phyloP scores from a whole-genome alignment of 305 asterid species.

The Andrographis paniculata region DNA sequence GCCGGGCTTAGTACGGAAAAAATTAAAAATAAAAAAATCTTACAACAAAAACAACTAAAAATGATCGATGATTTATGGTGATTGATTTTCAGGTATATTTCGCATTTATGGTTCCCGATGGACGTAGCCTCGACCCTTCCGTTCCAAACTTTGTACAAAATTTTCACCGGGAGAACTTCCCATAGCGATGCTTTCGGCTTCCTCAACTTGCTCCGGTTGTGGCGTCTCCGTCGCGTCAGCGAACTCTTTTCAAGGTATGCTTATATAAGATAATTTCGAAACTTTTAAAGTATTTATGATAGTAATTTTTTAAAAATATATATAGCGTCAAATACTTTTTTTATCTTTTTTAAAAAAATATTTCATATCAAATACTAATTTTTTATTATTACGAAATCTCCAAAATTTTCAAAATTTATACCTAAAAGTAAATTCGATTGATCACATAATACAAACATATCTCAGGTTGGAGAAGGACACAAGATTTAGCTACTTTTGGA shows the following conservation, averaged over 20 bases:
- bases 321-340: too few species aligned
- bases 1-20: too few species aligned
- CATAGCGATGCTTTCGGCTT: slow-evolving; percentile 52
- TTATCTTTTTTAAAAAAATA: too few species aligned
- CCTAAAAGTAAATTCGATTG: not conserved
- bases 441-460: not conserved
- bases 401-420: not conserved
- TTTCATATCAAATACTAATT: too few species aligned
- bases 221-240: slow-evolving; percentile 91
- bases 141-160: slow-evolving; percentile 44
- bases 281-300: too few species aligned
- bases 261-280: too few species aligned
- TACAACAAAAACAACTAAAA: too few species aligned
- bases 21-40: too few species aligned
- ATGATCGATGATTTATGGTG: not conserved
- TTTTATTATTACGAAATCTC: not conserved
- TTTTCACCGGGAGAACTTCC: slow-evolving; percentile 39
- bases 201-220: slow-evolving; percentile 89
- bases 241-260: slow-evolving; percentile 71
- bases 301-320: too few species aligned
- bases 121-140: slow-evolving; percentile 90
- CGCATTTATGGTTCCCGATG: slow-evolving; percentile 67
- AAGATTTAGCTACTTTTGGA: slow-evolving; percentile 86
- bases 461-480: slow-evolving; percentile 90
- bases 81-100: slow-evolving; percentile 40